Conservation (phyloP, 805 yeast species). For the Candida ipomoeae region DNA sequence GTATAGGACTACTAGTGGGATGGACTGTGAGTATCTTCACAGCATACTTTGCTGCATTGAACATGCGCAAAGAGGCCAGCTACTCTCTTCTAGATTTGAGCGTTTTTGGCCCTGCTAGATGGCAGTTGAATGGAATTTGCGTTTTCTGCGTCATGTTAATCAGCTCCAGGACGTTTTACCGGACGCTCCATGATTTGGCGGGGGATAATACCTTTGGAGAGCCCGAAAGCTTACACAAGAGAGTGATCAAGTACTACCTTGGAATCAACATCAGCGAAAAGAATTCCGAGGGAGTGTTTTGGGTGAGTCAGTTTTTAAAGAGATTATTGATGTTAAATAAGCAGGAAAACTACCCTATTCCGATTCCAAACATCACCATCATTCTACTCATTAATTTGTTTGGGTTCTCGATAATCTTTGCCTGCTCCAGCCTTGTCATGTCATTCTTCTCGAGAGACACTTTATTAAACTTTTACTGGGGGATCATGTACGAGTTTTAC, state of each 20-base stretch:
- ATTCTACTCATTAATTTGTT: constrained; percentile 19
- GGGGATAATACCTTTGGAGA: constrained; percentile 21
- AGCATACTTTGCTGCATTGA: constrained; percentile 26
- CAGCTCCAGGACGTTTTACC: constrained; percentile 28
- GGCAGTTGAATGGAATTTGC: constrained; percentile 21
- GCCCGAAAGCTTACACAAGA: constrained; percentile 19
- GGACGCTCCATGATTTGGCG: constrained; percentile 26
- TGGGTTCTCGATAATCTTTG: constrained; percentile 12
- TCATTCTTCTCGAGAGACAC: not conserved
- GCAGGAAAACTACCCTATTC: constrained; percentile 5
- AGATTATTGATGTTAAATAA: constrained; percentile 9
- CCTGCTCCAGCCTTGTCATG: constrained; percentile 1
- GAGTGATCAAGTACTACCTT: constrained; percentile 27
- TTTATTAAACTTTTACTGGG: not conserved
- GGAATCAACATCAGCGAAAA: constrained; percentile 22
- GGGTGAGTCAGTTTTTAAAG: constrained; percentile 10
- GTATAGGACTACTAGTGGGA: constrained; percentile 32
- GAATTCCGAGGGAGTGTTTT: constrained; percentile 14
- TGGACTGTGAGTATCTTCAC: constrained; percentile 30
- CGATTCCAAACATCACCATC: constrained; percentile 25
- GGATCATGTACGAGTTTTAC: not conserved
- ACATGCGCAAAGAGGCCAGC: constrained; percentile 21
- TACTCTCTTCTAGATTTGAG: constrained; percentile 10
- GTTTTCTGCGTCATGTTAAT: constrained; percentile 24
- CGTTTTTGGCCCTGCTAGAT: constrained; percentile 6